Conservation (phyloP, 75 land plant genomes). For the Adiantum capillusveneris region DNA sequence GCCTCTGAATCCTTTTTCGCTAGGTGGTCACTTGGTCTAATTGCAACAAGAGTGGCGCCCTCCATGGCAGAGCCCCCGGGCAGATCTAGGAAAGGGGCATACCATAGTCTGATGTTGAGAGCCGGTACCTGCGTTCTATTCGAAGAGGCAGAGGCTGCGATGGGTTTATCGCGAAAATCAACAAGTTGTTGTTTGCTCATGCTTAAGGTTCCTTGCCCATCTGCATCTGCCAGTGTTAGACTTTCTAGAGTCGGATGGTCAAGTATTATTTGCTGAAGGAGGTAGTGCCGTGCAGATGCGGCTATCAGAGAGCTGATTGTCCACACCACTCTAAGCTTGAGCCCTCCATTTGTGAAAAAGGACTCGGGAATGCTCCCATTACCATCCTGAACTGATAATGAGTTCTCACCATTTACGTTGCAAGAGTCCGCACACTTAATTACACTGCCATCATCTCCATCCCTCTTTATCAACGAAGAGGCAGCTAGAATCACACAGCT, state of each 20-base stretch:
- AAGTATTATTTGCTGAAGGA: slow-evolving; percentile 66
- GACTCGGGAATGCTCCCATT: slow-evolving; percentile 72
- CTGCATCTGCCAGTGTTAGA: slow-evolving; percentile 65
- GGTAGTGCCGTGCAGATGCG: slow-evolving; percentile 76
- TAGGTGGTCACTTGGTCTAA: slow-evolving; percentile 52
- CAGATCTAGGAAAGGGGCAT: slow-evolving; percentile 54
- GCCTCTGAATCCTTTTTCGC: slow-evolving; percentile 15
- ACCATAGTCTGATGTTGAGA: slow-evolving; percentile 79
- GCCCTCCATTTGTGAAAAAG: slow-evolving; percentile 69
- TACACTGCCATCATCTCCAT: too few species aligned
- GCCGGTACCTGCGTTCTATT: slow-evolving; percentile 81
- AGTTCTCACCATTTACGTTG: too few species aligned
- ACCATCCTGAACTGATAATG: slow-evolving; percentile 4
- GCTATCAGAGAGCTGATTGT: slow-evolving; percentile 88
- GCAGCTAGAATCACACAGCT: slow-evolving; percentile 9
- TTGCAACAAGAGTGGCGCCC: slow-evolving; percentile 76
- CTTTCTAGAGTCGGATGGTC: slow-evolving; percentile 63
- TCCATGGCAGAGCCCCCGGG: slow-evolving; percentile 51
- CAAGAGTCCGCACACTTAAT: too few species aligned
- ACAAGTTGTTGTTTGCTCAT: slow-evolving; percentile 69
- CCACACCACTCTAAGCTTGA: slow-evolving; percentile 86
- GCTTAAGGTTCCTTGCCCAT: slow-evolving; percentile 58
- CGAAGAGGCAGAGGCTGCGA: slow-evolving; percentile 50
- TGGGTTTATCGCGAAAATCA: slow-evolving; percentile 65
- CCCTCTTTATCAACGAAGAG: too few species aligned